Evolutionary conservation across 306 rosid species (phyloP).

Genomic region (Prunus mongolica): DNA sequence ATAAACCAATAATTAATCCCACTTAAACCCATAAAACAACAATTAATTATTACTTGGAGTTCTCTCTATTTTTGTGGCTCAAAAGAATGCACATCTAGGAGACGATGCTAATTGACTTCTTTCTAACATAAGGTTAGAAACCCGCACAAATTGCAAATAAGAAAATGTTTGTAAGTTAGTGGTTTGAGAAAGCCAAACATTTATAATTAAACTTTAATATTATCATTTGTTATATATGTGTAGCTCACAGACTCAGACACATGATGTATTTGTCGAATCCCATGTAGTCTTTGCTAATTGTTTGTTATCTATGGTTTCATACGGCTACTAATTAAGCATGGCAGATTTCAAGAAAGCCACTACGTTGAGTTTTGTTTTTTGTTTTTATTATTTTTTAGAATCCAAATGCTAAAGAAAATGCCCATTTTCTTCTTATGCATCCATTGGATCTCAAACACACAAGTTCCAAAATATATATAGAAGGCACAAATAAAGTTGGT

Average conservation of each 20-base stretch:
- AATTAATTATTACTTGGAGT: slow-evolving; percentile 4
- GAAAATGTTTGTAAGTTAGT: slow-evolving; percentile 3
- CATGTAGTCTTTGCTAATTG: slow-evolving; percentile 33
- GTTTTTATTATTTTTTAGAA: slow-evolving; percentile 1
- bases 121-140: background rate
- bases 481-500: background rate
- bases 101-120: slow-evolving; percentile 38
- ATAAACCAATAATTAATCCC: background rate
- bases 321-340: background rate
- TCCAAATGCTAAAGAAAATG: slow-evolving; percentile 8
- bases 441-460: slow-evolving; percentile 19
- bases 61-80: slow-evolving; percentile 57
- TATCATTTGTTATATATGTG: slow-evolving; percentile 1
- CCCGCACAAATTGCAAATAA: slow-evolving; percentile 17
- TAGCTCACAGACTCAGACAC: background rate
- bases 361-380: background rate
- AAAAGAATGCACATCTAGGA: slow-evolving; percentile 40
- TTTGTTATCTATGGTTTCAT: slow-evolving; percentile 28
- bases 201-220: background rate
- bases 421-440: slow-evolving; percentile 15
- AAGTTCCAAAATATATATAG: background rate
- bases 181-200: slow-evolving; percentile 28
- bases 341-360: slow-evolving; percentile 17
- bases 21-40: background rate
- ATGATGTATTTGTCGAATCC: slow-evolving; percentile 39